A percentile compares a stretch with the other conserved stretches of the same genome.
These are phyloP conservation scores for Trichoderma koningii DNA, from an alignment of 2,329 filamentous ascomycete species.

Conservation along the genomic window DNA sequence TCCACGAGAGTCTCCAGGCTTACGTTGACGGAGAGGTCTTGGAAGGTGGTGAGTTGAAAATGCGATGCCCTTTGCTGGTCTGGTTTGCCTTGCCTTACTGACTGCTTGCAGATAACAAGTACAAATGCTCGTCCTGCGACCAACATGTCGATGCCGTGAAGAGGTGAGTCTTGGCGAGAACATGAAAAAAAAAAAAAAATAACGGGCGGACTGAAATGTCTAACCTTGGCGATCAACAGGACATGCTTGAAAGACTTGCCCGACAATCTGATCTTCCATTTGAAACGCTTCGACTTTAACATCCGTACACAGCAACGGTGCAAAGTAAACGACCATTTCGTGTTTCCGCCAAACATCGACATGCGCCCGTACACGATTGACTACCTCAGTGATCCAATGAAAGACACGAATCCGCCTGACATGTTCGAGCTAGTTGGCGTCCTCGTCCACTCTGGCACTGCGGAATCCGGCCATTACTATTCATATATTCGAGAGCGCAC, in stretches of 20 bases:
- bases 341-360: slow-evolving; percentile 80
- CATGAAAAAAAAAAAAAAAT: not conserved
- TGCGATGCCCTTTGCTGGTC: too few relatives aligned
- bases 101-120: slow-evolving; percentile 80
- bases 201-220: too few relatives aligned
- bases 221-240: slow-evolving; percentile 44
- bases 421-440: slow-evolving; percentile 93
- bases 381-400: slow-evolving; percentile 66
- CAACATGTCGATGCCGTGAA: slow-evolving; percentile 92
- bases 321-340: slow-evolving; percentile 95
- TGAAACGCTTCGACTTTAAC: slow-evolving; percentile 87
- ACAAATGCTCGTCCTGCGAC: slow-evolving; percentile 90
- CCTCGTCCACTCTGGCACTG: slow-evolving; percentile 88
- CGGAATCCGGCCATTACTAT: slow-evolving; percentile 95
- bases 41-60: slow-evolving; percentile 68
- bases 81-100: not conserved
- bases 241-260: slow-evolving; percentile 91
- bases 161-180: slow-evolving; percentile 58
- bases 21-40: slow-evolving; percentile 96
- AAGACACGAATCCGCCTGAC: slow-evolving; percentile 51
- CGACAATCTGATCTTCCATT: slow-evolving; percentile 91
- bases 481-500: slow-evolving; percentile 87
- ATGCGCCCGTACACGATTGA: slow-evolving; percentile 91
- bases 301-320: slow-evolving; percentile 73
- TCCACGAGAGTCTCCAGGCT: slow-evolving; percentile 88